A percentile compares a stretch with the other conserved stretches of the same genome.
phyloP scores from a whole-genome alignment of 768 basidiomycete species.

The Pulveroboletus sp. region DNA sequence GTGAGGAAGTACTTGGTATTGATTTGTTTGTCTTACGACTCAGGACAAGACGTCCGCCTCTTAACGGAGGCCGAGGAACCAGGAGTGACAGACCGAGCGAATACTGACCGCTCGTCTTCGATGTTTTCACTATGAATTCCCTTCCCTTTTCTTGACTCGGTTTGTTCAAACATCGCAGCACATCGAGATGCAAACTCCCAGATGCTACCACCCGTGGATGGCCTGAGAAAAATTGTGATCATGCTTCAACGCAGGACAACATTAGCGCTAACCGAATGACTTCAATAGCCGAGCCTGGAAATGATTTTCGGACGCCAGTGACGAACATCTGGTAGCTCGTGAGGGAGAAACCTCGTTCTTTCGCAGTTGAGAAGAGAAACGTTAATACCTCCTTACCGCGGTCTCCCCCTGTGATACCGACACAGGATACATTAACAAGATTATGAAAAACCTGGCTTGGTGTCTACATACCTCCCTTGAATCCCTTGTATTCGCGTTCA shows the following conservation, averaged over 20 bases:
- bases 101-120: background rate
- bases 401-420: constrained; percentile 11
- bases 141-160: constrained; percentile 1
- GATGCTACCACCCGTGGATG: constrained; percentile 5
- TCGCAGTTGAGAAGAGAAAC: constrained; percentile 21
- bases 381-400: constrained; percentile 9
- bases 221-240: constrained; percentile 12
- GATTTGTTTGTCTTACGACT: constrained; percentile 14
- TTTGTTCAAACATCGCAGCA: constrained; percentile 19
- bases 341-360: constrained; percentile 10
- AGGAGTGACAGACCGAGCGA: constrained; percentile 14
- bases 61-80: constrained; percentile 16
- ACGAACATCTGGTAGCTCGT: constrained; percentile 24
- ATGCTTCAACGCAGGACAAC: background rate
- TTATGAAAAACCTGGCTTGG: background rate
- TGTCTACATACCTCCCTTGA: constrained; percentile 23
- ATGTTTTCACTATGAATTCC: background rate
- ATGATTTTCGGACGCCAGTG: constrained; percentile 6
- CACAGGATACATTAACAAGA: background rate
- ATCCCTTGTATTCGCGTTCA: constrained; percentile 16
- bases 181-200: constrained; percentile 4
- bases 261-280: constrained; percentile 13
- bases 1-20: background rate
- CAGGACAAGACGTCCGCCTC: constrained; percentile 4
- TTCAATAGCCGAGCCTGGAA: background rate